Evolutionary conservation across 2,329 filamentous ascomycete genomes (phyloP).

Genomic region (Hysterium pulicare): DNA sequence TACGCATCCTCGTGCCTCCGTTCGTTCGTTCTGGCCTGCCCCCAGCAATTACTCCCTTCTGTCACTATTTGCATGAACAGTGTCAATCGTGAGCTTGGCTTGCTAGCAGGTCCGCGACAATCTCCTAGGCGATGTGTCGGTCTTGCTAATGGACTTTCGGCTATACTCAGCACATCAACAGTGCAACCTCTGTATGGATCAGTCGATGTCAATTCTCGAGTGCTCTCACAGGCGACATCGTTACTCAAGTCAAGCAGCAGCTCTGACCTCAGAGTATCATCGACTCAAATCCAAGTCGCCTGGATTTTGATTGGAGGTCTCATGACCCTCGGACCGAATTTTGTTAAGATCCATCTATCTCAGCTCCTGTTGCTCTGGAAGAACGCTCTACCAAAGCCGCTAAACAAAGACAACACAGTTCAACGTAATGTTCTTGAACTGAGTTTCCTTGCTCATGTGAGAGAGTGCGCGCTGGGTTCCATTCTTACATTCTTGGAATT

Average conservation of each 20-base stretch:
- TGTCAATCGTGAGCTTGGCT: constrained; percentile 77
- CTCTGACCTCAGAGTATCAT: constrained; percentile 84
- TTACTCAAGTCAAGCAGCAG: constrained; percentile 89
- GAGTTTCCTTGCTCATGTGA: constrained; percentile 88
- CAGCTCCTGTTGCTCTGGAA: constrained; percentile 95
- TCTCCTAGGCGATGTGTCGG: constrained; percentile 82
- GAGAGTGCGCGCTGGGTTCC: constrained; percentile 89
- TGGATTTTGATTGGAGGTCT: constrained; percentile 96
- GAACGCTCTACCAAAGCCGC: constrained; percentile 88
- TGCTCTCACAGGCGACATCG: constrained; percentile 86
- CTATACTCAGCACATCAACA: constrained; percentile 84
- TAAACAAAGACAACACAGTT: constrained; percentile 87
- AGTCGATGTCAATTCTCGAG: constrained; percentile 88
- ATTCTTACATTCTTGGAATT: constrained; percentile 90
- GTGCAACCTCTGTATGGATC: constrained; percentile 88
- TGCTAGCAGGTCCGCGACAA: constrained; percentile 71
- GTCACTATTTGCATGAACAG: constrained; percentile 97
- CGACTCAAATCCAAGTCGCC: constrained; percentile 93
- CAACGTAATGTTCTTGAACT: constrained; percentile 82
- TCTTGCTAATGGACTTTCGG: constrained; percentile 86
- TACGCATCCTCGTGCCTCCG: constrained; percentile 84
- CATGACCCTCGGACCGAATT: constrained; percentile 95
- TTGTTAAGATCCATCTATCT: constrained; percentile 96
- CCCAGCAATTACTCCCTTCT: constrained; percentile 84
- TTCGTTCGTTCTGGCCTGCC: constrained; percentile 82